These are phyloP conservation scores for Steccherinum ochraceum DNA, from an alignment of 768 basidiomycete genomes.

Conservation along the genomic window DNA sequence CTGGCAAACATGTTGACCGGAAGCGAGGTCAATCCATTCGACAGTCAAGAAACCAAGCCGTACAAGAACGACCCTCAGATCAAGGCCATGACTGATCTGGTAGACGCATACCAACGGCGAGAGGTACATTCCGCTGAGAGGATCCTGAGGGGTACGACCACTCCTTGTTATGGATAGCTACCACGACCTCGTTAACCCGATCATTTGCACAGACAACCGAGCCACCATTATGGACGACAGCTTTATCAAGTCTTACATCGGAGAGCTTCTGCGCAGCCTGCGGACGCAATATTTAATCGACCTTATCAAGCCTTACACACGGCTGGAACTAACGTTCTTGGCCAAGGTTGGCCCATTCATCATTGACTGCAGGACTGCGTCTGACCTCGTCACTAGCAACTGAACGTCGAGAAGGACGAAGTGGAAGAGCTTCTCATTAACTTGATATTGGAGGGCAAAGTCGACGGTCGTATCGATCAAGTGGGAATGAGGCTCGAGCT, in stretches of 20 bases:
- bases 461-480: conserved; percentile 96
- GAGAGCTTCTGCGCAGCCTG: conserved; percentile 89
- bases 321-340: conserved; percentile 88
- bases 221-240: conserved; percentile 94
- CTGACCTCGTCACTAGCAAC: conserved; percentile 54
- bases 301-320: conserved; percentile 95
- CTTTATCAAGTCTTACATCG: conserved; percentile 94
- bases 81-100: conserved; percentile 95
- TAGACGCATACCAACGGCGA: conserved; percentile 92
- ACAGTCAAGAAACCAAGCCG: conserved; percentile 99
- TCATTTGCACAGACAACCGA: conserved; percentile 66
- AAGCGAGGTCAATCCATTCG: conserved; percentile 98
- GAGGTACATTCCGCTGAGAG: conserved; percentile 98
- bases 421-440: conserved; percentile 93
- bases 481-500: conserved; percentile 90
- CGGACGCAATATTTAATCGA: conserved; percentile 97
- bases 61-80: conserved; percentile 97
- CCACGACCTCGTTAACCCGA: not conserved
- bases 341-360: conserved; percentile 56
- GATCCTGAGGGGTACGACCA: conserved; percentile 70
- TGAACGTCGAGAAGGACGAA: conserved; percentile 87
- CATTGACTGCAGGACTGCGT: not conserved
- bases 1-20: conserved; percentile 98
- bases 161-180: not conserved
- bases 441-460: conserved; percentile 93